These are phyloP conservation scores for Aspergillus sp. DNA, from an alignment of 2,329 filamentous ascomycete genomes.

Conservation along the genomic window DNA sequence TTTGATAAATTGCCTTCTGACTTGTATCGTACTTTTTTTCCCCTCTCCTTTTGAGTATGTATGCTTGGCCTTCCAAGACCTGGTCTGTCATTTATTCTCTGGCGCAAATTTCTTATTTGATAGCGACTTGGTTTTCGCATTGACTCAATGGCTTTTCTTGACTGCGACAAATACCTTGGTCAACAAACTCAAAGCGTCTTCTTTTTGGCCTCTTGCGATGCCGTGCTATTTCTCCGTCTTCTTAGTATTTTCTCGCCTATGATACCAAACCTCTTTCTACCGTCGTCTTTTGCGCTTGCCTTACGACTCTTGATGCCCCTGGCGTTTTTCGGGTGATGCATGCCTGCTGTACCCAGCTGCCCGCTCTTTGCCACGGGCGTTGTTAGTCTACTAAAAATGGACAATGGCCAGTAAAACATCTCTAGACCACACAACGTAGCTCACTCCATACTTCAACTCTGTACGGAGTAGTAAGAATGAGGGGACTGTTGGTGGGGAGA, in stretches of 20 bases:
- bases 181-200: neutral
- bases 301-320: constrained; percentile 3
- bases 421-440: neutral
- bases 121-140: constrained; percentile 19
- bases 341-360: too few relatives aligned
- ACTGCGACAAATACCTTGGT: neutral
- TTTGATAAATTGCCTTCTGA: constrained; percentile 18
- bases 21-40: constrained; percentile 20
- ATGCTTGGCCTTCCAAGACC: constrained; percentile 13
- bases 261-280: constrained; percentile 3
- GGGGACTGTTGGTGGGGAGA: too few relatives aligned
- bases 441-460: too few relatives aligned
- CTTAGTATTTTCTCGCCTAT: constrained; percentile 2
- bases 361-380: too few relatives aligned
- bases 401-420: too few relatives aligned
- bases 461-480: too few relatives aligned
- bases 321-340: constrained; percentile 2
- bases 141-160: constrained; percentile 1
- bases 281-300: neutral
- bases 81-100: constrained; percentile 12
- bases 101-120: constrained; percentile 12
- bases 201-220: neutral
- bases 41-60: constrained; percentile 16
- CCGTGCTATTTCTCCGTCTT: neutral
- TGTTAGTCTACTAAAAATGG: too few relatives aligned